phyloP scores from a whole-genome alignment of 176 grass and related monocot genomes.

The Avena sativa region DNA sequence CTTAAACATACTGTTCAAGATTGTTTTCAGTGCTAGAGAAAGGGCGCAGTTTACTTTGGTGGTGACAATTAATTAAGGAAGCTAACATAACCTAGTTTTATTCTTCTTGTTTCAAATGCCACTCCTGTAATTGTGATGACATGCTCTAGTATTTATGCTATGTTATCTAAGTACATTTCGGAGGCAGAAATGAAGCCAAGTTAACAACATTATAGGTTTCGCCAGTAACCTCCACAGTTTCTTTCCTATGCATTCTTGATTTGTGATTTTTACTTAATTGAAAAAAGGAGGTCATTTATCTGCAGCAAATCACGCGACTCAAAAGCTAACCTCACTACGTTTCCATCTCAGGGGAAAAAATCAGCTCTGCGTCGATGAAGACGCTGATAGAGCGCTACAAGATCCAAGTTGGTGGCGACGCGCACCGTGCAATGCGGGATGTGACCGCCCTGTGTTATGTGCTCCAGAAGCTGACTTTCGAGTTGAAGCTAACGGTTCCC shows the following conservation, averaged over 20 bases:
- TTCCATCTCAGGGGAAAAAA: constrained; percentile 62
- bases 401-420: constrained; percentile 56
- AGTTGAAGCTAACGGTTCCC: constrained; percentile 72
- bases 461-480: constrained; percentile 74
- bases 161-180: constrained; percentile 10
- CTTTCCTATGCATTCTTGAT: constrained; percentile 21
- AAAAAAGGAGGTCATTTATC: constrained; percentile 9
- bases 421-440: constrained; percentile 74
- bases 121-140: constrained; percentile 15
- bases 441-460: constrained; percentile 69
- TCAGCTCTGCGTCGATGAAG: constrained; percentile 51
- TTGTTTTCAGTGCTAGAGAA: constrained; percentile 37
- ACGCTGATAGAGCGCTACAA: constrained; percentile 59
- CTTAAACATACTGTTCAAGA: constrained; percentile 26
- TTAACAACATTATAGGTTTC: constrained; percentile 10
- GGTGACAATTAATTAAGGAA: constrained; percentile 28
- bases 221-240: not conserved
- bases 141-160: constrained; percentile 3
- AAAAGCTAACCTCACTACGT: constrained; percentile 27
- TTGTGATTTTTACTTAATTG: constrained; percentile 16
- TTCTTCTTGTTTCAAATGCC: constrained; percentile 2
- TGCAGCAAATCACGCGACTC: constrained; percentile 8
- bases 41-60: not conserved
- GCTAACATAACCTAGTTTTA: constrained; percentile 33
- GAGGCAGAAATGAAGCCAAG: constrained; percentile 8